A percentile compares a stretch with the other conserved stretches of the same genome.
phyloP scores from a whole-genome alignment of 768 basidiomycete genomes.

The Auricularia heimuer region DNA sequence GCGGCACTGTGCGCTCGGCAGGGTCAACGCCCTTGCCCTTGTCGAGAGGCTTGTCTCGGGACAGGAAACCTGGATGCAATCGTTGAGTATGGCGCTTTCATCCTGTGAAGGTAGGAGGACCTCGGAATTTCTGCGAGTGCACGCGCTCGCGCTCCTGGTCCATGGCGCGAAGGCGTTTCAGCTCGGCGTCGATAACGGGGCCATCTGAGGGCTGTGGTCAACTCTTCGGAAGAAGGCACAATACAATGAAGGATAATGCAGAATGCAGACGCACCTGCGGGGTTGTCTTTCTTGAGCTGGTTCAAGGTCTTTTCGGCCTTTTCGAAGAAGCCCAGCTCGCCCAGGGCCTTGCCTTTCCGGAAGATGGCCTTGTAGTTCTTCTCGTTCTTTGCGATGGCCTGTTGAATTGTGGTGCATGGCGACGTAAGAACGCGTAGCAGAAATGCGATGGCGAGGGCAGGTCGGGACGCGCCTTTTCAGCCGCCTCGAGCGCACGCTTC shows the following conservation, averaged over 20 bases:
- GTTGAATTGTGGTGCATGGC: background rate
- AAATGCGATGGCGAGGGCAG: background rate
- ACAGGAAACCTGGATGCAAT: background rate
- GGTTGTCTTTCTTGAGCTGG: conserved; percentile 55
- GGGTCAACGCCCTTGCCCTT: background rate
- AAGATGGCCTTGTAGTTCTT: conserved; percentile 72
- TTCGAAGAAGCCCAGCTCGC: conserved; percentile 67
- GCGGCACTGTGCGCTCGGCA: background rate
- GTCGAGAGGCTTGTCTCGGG: background rate
- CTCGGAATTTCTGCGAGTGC: conserved; percentile 66
- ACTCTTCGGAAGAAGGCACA: background rate
- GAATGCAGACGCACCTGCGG: conserved; percentile 36
- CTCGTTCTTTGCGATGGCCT: conserved; percentile 70
- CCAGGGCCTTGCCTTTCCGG: conserved; percentile 70
- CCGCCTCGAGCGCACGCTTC: conserved; percentile 70
- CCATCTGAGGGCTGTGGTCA: conserved; percentile 34
- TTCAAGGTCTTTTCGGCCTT: conserved; percentile 56
- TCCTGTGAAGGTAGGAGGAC: conserved; percentile 22
- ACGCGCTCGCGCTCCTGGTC: conserved; percentile 60
- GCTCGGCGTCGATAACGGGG: conserved; percentile 50
- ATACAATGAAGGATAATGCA: background rate
- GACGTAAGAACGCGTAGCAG: background rate
- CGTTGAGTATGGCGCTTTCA: background rate
- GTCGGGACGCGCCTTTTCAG: conserved; percentile 49
- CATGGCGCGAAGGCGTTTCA: conserved; percentile 45